Evolutionary conservation across 202 grass and related monocot species (phyloP).

Genomic region (Saccharum hybrid): DNA sequence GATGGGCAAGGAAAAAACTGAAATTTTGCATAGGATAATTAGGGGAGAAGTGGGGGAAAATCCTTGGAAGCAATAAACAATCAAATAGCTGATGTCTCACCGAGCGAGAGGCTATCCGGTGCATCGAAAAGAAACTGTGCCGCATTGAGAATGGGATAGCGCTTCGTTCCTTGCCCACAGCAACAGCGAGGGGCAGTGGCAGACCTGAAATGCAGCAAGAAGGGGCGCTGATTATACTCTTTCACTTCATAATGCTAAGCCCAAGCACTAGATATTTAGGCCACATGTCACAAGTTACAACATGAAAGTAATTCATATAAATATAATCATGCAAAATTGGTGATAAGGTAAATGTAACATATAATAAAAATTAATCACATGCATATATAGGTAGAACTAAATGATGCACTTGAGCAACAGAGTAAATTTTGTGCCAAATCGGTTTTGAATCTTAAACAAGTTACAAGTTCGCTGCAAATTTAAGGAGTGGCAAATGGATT

Average conservation of each 20-base stretch:
- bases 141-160: background rate
- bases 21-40: background rate
- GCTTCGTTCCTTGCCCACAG: background rate
- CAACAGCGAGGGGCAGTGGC: background rate
- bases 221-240: background rate
- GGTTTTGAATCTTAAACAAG: no score
- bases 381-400: no score
- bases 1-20: background rate
- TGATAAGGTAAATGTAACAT: no score
- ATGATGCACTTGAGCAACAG: no score
- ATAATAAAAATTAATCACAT: no score
- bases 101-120: conserved; percentile 35
- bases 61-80: background rate
- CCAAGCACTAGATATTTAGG: background rate
- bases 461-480: no score
- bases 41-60: background rate
- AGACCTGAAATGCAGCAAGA: background rate
- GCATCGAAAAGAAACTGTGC: conserved; percentile 27
- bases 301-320: no score
- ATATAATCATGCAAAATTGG: no score
- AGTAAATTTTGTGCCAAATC: no score
- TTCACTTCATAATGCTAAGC: background rate
- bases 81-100: conserved; percentile 17
- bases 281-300: no score
- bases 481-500: no score